Conservation (phyloP, 345 rosid species). For the Lepidium didymum region DNA sequence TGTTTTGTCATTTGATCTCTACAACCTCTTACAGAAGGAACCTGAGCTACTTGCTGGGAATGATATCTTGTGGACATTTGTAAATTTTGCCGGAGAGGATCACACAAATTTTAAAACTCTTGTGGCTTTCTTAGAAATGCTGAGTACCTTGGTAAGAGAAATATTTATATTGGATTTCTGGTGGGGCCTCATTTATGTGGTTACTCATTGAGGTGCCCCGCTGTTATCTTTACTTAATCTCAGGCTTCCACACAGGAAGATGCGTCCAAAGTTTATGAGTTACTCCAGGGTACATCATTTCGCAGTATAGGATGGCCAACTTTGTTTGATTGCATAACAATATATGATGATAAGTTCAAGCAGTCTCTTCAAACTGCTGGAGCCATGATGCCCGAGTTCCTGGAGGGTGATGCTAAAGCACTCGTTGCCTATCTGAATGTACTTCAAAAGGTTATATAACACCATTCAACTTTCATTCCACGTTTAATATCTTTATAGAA, state of each 20-base stretch:
- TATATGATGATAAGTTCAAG: constrained; percentile 87
- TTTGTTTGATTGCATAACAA: constrained; percentile 75
- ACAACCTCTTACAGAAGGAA: constrained; percentile 59
- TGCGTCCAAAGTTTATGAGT: constrained; percentile 80
- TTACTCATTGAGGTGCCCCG: constrained; percentile 4
- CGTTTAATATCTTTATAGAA: background rate
- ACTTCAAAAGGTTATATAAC: constrained; percentile 69
- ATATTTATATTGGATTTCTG: constrained; percentile 5
- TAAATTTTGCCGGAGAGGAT: constrained; percentile 97
- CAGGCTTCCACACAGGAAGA: constrained; percentile 97
- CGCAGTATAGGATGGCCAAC: constrained; percentile 93
- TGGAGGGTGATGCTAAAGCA: constrained; percentile 93
- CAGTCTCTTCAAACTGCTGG: constrained; percentile 84
- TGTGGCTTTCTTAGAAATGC: constrained; percentile 91
- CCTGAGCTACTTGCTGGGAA: constrained; percentile 84
- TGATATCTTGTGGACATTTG: constrained; percentile 96
- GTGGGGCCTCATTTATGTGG: background rate
- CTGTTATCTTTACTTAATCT: constrained; percentile 19
- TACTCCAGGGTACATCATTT: constrained; percentile 82
- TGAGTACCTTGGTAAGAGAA: constrained; percentile 78
- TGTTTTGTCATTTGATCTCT: background rate
- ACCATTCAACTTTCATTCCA: constrained; percentile 8
- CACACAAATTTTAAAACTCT: constrained; percentile 92
- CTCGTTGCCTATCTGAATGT: constrained; percentile 94
- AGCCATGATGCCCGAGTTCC: constrained; percentile 81